Evolutionary conservation across 2,329 filamentous ascomycete species (phyloP).

Genomic region (Ophiocordyceps camponoti-rufipedis): DNA sequence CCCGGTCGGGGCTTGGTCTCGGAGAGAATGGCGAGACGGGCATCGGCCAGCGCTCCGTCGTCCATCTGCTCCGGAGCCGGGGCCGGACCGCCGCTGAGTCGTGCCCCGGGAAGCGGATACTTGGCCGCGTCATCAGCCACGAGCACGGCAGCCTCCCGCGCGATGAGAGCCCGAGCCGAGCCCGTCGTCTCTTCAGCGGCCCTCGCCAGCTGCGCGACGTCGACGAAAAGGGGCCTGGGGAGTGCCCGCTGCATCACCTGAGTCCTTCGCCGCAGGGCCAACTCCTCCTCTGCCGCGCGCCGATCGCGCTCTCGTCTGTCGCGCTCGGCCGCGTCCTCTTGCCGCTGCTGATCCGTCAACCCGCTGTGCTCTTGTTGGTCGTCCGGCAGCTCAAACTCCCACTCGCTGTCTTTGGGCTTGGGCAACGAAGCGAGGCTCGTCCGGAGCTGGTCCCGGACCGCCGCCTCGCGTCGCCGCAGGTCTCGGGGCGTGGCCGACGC

Average conservation of each 20-base stretch:
- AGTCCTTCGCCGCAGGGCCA: conserved; percentile 67
- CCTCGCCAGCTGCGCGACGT: conserved; percentile 50
- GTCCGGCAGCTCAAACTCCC: conserved; percentile 83
- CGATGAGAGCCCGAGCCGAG: conserved; percentile 50
- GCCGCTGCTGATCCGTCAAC: conserved; percentile 26
- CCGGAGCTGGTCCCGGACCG: conserved; percentile 49
- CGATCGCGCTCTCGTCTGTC: conserved; percentile 63
- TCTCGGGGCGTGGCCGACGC: conserved; percentile 63
- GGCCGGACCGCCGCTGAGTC: conserved; percentile 39
- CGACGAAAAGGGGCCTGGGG: conserved; percentile 57
- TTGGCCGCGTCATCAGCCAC: conserved; percentile 67
- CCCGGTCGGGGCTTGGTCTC: conserved; percentile 39
- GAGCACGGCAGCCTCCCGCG: conserved; percentile 58
- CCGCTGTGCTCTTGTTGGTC: conserved; percentile 45
- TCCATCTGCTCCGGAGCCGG: conserved; percentile 43
- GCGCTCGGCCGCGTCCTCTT: conserved; percentile 48
- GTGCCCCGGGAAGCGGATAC: conserved; percentile 51
- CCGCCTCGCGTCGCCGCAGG: conserved; percentile 50
- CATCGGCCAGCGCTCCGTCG: conserved; percentile 55
- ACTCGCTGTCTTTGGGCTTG: conserved; percentile 83
- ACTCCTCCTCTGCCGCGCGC: conserved; percentile 52
- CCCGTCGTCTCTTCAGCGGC: conserved; percentile 42
- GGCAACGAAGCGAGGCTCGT: conserved; percentile 66
- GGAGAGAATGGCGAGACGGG: conserved; percentile 56
- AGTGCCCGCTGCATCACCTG: conserved; percentile 79